These are phyloP conservation scores for Penicillium sp. DNA, from an alignment of 2,329 filamentous ascomycete species.

Conservation along the genomic window DNA sequence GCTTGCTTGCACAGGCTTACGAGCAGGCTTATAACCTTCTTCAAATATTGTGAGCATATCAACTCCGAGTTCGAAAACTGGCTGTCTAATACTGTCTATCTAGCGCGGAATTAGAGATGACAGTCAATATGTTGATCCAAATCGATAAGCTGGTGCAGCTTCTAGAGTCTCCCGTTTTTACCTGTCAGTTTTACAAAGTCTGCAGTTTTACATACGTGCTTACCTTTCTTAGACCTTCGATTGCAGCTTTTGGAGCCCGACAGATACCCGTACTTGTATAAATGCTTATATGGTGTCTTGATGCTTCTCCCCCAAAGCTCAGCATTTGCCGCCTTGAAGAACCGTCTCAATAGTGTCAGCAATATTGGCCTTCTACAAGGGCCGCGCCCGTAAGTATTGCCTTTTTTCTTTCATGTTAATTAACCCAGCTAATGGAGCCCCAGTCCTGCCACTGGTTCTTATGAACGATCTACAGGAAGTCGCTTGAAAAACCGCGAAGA, in stretches of 20 bases:
- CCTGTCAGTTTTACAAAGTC: constrained; percentile 59
- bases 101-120: constrained; percentile 96
- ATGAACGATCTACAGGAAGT: constrained; percentile 63
- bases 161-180: constrained; percentile 95
- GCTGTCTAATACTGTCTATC: constrained; percentile 21
- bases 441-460: constrained; percentile 42
- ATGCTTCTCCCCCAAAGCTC: constrained; percentile 99
- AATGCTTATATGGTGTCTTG: constrained; percentile 91
- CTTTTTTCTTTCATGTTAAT: not conserved
- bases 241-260: constrained; percentile 94
- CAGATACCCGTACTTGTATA: constrained; percentile 90
- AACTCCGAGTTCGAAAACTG: not conserved
- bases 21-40: constrained; percentile 95
- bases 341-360: constrained; percentile 92
- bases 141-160: constrained; percentile 98
- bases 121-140: constrained; percentile 96
- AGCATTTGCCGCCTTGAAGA: constrained; percentile 93
- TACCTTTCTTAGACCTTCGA: constrained; percentile 65
- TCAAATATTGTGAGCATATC: constrained; percentile 76
- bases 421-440: not conserved
- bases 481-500: constrained; percentile 80
- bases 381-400: constrained; percentile 65
- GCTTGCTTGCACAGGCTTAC: constrained; percentile 91
- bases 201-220: constrained; percentile 16
- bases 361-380: constrained; percentile 93